These are phyloP conservation scores for Barnettozyma wickerhamii DNA, from an alignment of 805 yeast species.

Conservation along the genomic window DNA sequence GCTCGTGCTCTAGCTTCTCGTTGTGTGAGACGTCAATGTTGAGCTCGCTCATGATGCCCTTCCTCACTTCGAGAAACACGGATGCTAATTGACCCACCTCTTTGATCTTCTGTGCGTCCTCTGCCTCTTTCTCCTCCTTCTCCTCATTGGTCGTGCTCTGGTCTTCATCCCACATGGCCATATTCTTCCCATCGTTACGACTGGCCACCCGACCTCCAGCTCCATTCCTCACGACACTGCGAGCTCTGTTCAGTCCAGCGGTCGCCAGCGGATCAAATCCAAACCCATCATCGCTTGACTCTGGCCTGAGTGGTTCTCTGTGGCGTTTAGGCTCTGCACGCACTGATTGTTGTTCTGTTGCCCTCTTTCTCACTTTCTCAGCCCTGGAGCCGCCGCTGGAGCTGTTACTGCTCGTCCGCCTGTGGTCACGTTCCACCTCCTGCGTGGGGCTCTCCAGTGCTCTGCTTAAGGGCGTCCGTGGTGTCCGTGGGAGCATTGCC, in stretches of 20 bases:
- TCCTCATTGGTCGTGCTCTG: constrained; percentile 1
- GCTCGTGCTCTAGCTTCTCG: constrained; percentile 19
- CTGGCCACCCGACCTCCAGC: no score
- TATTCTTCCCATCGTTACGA: not conserved
- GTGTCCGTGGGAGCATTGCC: no score
- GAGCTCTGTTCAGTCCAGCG: constrained; percentile 1
- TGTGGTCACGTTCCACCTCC: no score
- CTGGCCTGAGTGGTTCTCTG: constrained; percentile 1
- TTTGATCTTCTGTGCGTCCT: constrained; percentile 9
- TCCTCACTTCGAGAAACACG: constrained; percentile 38
- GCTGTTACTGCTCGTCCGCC: constrained; percentile 1
- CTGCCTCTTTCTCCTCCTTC: constrained; percentile 1
- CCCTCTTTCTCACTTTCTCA: no score
- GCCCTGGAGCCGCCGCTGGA: not conserved
- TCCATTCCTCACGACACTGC: not conserved
- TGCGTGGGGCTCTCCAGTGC: constrained; percentile 3
- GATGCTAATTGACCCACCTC: constrained; percentile 37
- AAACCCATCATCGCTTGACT: constrained; percentile 16
- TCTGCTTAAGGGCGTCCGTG: no score
- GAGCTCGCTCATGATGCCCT: constrained; percentile 37
- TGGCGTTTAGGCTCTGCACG: no score
- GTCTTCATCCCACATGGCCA: not conserved
- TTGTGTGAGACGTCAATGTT: constrained; percentile 31
- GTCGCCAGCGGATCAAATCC: constrained; percentile 23
- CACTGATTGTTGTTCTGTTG: not conserved